Evolutionary conservation across 139 green algal genomes (phyloP), one percentile per base, ranked within the genome.

Genomic region (Chlorella ohadii): DNA sequence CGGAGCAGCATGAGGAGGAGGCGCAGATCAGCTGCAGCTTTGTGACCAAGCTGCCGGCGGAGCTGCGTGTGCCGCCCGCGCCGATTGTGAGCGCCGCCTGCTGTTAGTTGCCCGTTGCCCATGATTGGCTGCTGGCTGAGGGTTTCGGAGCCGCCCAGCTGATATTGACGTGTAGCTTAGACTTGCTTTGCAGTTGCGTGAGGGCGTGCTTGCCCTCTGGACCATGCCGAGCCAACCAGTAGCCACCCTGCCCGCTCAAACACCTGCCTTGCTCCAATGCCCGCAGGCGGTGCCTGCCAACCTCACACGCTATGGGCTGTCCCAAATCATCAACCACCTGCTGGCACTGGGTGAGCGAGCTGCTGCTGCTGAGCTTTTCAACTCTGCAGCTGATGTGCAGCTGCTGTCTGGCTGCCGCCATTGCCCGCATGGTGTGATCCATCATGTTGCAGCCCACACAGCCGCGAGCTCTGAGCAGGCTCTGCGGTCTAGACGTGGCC

Each of bases 311-410:
- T 96, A 97, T 87, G 97, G 97, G 0, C 89, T 99, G 17, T 98
- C 95, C 1, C 96, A 99, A 87, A 92, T 99, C 63, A 93, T 99
- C 90, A 99, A 99, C 84, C 94, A 96, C 86, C 84, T 99, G 20
- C 91, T 99, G 2, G 92, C 82, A 4, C 84, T 96, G 16, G 94
- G 95, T 97, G 51, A 89, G 92, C 61, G 38, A 5, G 9, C 31
- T 16, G 59, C 59, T 33, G 59, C 59, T 27, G 57, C 7, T 27
- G 57, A 4, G 19, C 13, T 7, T 9, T 15, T 27, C 23, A 3
- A 28, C 23, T 28, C 11, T 12, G 23, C 64, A 28, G 28, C 64
- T 38, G 64, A 27, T n/a, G n/a, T n/a, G n/a, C n/a, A n/a, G n/a
- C n/a, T n/a, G n/a, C n/a, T n/a, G n/a, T n/a, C n/a, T n/a, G 28